These are phyloP conservation scores for Trifolium pratense DNA, from an alignment of 306 rosid species.

Conservation along the genomic window DNA sequence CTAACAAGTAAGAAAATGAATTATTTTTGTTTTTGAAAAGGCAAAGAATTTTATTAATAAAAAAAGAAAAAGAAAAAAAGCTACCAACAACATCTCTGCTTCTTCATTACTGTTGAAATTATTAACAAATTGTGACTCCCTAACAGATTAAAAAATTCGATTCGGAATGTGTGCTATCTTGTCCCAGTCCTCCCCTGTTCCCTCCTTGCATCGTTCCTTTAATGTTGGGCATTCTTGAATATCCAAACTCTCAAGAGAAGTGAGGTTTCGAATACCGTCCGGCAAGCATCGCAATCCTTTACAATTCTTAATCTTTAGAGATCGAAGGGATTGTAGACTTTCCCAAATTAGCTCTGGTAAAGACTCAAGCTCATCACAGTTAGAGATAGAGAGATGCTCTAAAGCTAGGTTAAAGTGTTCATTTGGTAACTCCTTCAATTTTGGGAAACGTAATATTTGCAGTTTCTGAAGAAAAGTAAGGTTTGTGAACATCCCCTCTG, in stretches of 20 bases:
- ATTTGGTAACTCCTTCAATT: slow-evolving; percentile 6
- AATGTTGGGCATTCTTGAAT: not conserved
- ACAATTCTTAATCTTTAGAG: not conserved
- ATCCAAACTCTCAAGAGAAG: not conserved
- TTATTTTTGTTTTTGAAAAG: no score
- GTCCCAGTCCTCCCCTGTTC: no score
- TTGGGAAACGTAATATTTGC: accelerated
- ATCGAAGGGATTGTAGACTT: slow-evolving; percentile 5
- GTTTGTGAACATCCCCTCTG: not conserved
- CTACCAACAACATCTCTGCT: no score
- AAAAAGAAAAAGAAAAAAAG: no score
- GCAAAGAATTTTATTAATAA: no score
- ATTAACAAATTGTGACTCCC: no score
- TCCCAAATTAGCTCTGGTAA: not conserved
- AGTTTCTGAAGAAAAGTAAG: not conserved
- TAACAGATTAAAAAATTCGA: no score
- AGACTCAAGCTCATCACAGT: not conserved
- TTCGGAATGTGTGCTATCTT: no score
- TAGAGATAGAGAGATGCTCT: accelerated
- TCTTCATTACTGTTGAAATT: no score
- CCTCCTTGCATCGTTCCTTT: not conserved
- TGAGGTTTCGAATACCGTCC: not conserved
- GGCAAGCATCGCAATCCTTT: not conserved
- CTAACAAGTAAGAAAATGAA: no score
- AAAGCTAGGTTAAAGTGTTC: not conserved